Percentiles rank a stretch among this genome's conserved stretches.
These are phyloP conservation scores for Magnaporthiopsis poae DNA, from an alignment of 2,329 filamentous ascomycete species.

Conservation along the genomic window DNA sequence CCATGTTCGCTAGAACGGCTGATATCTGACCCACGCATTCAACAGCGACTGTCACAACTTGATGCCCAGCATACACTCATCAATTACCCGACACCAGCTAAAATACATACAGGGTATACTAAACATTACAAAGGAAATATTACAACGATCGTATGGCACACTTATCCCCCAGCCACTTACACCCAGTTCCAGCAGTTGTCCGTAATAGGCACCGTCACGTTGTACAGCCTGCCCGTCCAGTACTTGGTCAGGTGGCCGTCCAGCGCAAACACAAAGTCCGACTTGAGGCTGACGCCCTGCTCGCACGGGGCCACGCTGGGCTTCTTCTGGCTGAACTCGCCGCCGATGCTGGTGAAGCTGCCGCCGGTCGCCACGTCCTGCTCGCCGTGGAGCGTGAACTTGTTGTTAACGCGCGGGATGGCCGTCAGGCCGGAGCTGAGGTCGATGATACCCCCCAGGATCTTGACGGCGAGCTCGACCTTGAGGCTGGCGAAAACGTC, in stretches of 20 bases:
- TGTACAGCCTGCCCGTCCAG: conserved; percentile 18
- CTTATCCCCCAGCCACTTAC: not conserved
- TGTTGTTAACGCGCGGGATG: conserved; percentile 18
- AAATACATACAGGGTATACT: too few species aligned
- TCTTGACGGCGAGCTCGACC: conserved; percentile 15
- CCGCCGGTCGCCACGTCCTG: conserved; percentile 13
- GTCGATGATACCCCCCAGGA: conserved; percentile 19
- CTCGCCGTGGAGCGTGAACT: conserved; percentile 15
- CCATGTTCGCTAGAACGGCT: too few species aligned
- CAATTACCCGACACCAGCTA: too few species aligned
- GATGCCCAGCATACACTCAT: too few species aligned
- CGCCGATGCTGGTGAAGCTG: conserved; percentile 8
- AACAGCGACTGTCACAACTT: too few species aligned
- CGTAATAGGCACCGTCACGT: conserved; percentile 18
- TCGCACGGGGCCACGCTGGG: conserved; percentile 10
- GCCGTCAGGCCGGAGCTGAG: conserved; percentile 20
- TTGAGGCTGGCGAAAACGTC: conserved; percentile 17
- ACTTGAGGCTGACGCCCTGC: conserved; percentile 18
- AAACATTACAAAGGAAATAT: too few species aligned
- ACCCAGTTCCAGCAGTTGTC: conserved; percentile 16
- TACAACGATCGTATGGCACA: too few species aligned
- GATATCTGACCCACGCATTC: too few species aligned
- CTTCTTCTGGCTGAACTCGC: not conserved
- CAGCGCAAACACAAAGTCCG: conserved; percentile 20
- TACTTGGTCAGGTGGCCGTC: conserved; percentile 20